Evolutionary conservation across 495 filamentous ascomycete species (phyloP).

Genomic region (Penicillium coffeae): DNA sequence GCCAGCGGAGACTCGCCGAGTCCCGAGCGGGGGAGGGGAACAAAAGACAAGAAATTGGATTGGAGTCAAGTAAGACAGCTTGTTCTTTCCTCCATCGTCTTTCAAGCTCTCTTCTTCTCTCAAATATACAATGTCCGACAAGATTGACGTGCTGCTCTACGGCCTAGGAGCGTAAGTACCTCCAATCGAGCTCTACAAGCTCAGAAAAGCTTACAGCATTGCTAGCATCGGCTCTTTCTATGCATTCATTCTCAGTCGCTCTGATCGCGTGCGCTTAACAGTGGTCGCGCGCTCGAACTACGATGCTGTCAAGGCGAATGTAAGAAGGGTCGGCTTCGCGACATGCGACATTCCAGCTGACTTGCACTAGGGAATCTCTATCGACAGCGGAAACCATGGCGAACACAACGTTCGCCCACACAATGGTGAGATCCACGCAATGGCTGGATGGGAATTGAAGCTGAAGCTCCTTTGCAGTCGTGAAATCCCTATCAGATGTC

Average conservation of each 20-base stretch:
- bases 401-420: slow-evolving; percentile 38
- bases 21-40: background rate
- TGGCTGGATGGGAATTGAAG: too few relatives aligned
- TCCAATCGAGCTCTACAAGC: background rate
- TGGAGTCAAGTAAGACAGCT: too few relatives aligned
- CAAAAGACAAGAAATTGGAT: background rate
- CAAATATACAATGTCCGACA: slow-evolving; percentile 24
- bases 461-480: slow-evolving; percentile 27
- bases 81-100: background rate
- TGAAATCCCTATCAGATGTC: slow-evolving; percentile 38
- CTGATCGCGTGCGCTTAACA: slow-evolving; percentile 39
- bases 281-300: slow-evolving; percentile 54
- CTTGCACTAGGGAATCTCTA: slow-evolving; percentile 34
- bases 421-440: slow-evolving; percentile 23
- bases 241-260: slow-evolving; percentile 42
- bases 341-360: background rate
- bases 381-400: slow-evolving; percentile 47
- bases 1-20: background rate
- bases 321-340: slow-evolving; percentile 5
- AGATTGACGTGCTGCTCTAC: slow-evolving; percentile 36
- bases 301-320: slow-evolving; percentile 40
- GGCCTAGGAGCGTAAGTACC: slow-evolving; percentile 34
- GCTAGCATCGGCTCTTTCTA: slow-evolving; percentile 45
- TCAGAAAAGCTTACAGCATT: background rate
- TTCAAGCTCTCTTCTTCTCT: background rate